phyloP scores from a whole-genome alignment of 176 grass and related monocot species.

The Oryza meyeriana region DNA sequence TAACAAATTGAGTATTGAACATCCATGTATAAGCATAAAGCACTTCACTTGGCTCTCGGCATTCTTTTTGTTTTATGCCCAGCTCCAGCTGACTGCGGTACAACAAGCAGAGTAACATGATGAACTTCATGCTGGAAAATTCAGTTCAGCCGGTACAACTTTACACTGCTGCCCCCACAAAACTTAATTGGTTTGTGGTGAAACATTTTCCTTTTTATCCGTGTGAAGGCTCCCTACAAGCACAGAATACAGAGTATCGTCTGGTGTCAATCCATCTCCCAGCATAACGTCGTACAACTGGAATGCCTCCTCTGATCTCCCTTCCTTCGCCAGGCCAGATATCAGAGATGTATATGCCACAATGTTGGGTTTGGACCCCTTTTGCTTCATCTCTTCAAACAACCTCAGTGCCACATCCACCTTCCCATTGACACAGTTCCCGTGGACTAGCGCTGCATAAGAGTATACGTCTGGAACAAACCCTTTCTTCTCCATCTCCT shows the following conservation, averaged over 20 bases:
- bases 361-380: conserved; percentile 47
- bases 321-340: conserved; percentile 75
- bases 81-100: no score
- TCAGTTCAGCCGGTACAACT: no score
- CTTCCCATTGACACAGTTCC: conserved; percentile 71
- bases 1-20: not conserved
- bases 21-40: not conserved
- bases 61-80: no score
- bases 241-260: conserved; percentile 65
- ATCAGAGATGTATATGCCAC: conserved; percentile 78
- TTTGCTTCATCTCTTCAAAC: conserved; percentile 80
- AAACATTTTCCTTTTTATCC: conserved; percentile 3
- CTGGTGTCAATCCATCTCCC: conserved; percentile 57
- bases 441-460: conserved; percentile 74
- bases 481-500: conserved; percentile 93
- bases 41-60: not conserved
- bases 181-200: not conserved
- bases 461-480: conserved; percentile 68
- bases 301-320: conserved; percentile 78
- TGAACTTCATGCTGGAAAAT: not conserved
- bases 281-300: conserved; percentile 70
- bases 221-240: conserved; percentile 75
- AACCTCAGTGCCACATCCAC: conserved; percentile 58
- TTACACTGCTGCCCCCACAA: not conserved
- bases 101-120: not conserved